Evolutionary conservation across 1,139 yeast genomes (phyloP).

Genomic region (Suhomyces bribrorum): DNA sequence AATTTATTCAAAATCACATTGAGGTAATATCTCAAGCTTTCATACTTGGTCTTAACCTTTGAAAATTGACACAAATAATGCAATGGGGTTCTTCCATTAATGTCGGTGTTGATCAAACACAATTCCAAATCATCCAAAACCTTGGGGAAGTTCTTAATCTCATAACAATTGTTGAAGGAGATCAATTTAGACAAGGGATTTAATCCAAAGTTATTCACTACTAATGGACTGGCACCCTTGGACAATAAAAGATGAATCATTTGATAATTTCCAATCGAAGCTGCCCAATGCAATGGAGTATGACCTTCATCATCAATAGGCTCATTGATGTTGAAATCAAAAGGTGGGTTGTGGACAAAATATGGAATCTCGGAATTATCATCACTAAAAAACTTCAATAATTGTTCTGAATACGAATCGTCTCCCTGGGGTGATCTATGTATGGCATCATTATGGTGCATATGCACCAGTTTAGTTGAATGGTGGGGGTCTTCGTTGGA

Average conservation of each 20-base stretch:
- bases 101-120: constrained; percentile 72
- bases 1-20: constrained; percentile 41
- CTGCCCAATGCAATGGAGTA: constrained; percentile 96
- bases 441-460: constrained; percentile 7
- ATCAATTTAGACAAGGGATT: constrained; percentile 83
- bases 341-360: constrained; percentile 71
- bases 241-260: constrained; percentile 69
- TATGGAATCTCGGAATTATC: constrained; percentile 75
- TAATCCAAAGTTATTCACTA: constrained; percentile 74
- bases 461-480: constrained; percentile 2
- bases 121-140: constrained; percentile 70
- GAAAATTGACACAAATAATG: constrained; percentile 70
- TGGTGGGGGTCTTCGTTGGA: constrained; percentile 33
- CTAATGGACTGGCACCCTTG: constrained; percentile 76
- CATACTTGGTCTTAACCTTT: constrained; percentile 50
- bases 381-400: constrained; percentile 65
- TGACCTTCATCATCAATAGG: constrained; percentile 96
- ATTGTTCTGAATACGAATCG: constrained; percentile 54
- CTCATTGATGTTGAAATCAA: constrained; percentile 78
- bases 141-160: constrained; percentile 69
- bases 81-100: constrained; percentile 69
- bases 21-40: constrained; percentile 43
- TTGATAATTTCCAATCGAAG: constrained; percentile 81
- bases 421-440: constrained; percentile 19
- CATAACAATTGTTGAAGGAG: constrained; percentile 85